Conservation (phyloP, 805 yeast species). For the Ogataea henricii region DNA sequence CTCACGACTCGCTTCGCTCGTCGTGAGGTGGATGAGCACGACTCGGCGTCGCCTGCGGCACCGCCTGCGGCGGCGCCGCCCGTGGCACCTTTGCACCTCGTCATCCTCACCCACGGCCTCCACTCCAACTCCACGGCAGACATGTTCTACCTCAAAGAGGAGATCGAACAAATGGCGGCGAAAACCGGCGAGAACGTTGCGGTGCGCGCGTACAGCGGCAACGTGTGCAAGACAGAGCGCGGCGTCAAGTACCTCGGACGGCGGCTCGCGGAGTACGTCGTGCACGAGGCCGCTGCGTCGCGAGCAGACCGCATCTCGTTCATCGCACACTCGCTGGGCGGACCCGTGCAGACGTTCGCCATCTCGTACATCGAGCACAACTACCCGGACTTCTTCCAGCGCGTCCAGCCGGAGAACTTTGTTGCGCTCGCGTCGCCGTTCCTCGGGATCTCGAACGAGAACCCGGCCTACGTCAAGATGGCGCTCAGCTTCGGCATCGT, state of each 20-base stretch:
- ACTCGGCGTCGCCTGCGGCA: not conserved
- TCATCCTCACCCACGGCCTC: slow-evolving; percentile 86
- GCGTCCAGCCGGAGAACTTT: slow-evolving; percentile 72
- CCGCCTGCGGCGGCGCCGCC: not conserved
- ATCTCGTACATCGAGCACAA: slow-evolving; percentile 72
- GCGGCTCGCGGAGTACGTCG: slow-evolving; percentile 73
- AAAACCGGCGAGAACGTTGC: slow-evolving; percentile 64
- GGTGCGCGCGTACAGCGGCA: slow-evolving; percentile 80
- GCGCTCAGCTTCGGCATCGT: slow-evolving; percentile 85
- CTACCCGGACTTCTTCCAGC: slow-evolving; percentile 69
- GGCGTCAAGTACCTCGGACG: slow-evolving; percentile 86
- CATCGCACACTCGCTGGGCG: slow-evolving; percentile 93
- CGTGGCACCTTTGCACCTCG: slow-evolving; percentile 81
- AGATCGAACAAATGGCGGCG: slow-evolving; percentile 53
- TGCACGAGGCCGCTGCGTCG: slow-evolving; percentile 39
- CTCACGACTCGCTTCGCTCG: no score
- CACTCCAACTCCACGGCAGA: slow-evolving; percentile 91
- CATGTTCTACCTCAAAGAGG: slow-evolving; percentile 83
- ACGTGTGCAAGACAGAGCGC: slow-evolving; percentile 83
- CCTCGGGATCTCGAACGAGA: slow-evolving; percentile 84
- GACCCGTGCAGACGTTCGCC: slow-evolving; percentile 88
- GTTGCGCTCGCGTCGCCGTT: slow-evolving; percentile 86
- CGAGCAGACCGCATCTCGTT: slow-evolving; percentile 60
- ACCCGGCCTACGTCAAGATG: slow-evolving; percentile 80
- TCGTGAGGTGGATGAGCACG: no score